phyloP scores from a whole-genome alignment of 768 basidiomycete species.

The Crucibulum laeve region DNA sequence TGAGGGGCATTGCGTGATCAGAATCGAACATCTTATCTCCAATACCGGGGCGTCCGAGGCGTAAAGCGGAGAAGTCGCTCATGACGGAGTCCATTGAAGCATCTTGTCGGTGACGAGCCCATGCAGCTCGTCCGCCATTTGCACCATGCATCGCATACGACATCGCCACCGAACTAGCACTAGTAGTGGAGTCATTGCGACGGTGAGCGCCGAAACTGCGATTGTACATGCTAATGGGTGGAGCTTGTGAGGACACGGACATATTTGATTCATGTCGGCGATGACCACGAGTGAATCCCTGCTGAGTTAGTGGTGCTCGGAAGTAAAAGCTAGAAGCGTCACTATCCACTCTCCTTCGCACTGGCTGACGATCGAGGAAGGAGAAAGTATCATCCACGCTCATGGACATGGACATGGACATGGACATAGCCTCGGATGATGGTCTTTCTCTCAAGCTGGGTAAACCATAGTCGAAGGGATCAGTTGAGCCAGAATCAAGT shows the following conservation, averaged over 20 bases:
- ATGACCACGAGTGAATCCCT: slow-evolving; percentile 40
- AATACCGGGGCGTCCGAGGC: slow-evolving; percentile 66
- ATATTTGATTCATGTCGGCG: slow-evolving; percentile 60
- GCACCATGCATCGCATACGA: slow-evolving; percentile 53
- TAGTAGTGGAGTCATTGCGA: slow-evolving; percentile 55
- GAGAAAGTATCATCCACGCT: slow-evolving; percentile 74
- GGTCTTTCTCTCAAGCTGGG: slow-evolving; percentile 52
- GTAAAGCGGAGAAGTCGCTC: slow-evolving; percentile 56
- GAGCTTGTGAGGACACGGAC: slow-evolving; percentile 49
- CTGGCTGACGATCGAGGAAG: slow-evolving; percentile 39
- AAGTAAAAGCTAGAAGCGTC: slow-evolving; percentile 80
- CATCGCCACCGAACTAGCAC: slow-evolving; percentile 52
- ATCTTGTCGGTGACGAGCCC: slow-evolving; percentile 56
- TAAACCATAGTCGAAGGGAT: slow-evolving; percentile 73
- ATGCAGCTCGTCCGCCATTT: slow-evolving; percentile 50
- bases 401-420: slow-evolving; percentile 48
- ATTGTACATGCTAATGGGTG: slow-evolving; percentile 72
- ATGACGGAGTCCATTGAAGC: slow-evolving; percentile 59
- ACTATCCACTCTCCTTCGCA: slow-evolving; percentile 59
- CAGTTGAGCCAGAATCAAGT: slow-evolving; percentile 53
- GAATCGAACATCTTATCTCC: slow-evolving; percentile 86
- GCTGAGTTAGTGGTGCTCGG: slow-evolving; percentile 31
- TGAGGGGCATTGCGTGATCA: slow-evolving; percentile 50
- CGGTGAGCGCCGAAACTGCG: slow-evolving; percentile 50
- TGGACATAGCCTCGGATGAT: slow-evolving; percentile 54